Base-by-base conservation (phyloP, 129 eudicot genomes). In the Arctium minus region DNA sequence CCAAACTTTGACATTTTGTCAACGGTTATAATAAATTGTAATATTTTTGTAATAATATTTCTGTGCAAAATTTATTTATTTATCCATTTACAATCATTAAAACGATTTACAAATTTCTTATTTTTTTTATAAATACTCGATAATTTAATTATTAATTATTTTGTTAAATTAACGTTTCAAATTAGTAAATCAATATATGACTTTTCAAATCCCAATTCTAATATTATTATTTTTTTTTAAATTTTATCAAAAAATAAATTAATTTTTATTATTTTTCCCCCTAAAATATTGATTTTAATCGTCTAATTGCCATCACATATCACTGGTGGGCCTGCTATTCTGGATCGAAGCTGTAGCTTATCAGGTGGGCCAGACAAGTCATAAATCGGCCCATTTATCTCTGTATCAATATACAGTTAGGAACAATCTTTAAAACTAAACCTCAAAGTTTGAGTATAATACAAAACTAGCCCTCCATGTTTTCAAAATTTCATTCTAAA, bases 271-370 rank as follows among this genome's bases (percentile, higher is more conserved):
- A 53, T n/a, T 35, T 13, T 22, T 22, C 27, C 27, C 27, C 44
- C 3, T 60, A 10, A 77, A 15, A 38, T 65, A 10, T 56, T 67
- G 74, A 70, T 32, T 50, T 17, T n/a, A 60, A 60, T 5, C 8
- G 8, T 60, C 8, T 44, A 80, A 70, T 44, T 15, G 44, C 35
- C 53, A 22, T 44, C 70, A 46, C 50, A 42, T 13, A 44, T 27
- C 17, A 40, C 33, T 37, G 67, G 83, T 79, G 76, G 83, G 76
- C 36, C 77, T 80, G 50, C 35, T 31, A 8, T 42, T 42, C 56
- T 35, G 74, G 62, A 37, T 29, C 17, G 30, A 65, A 29, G 74
- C 82, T 79, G 82, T 72, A 76, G 33, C 32, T 22, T 65, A 39
- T 70, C 18, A 69, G 35, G 46, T 69, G 33, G 68, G 76, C 60